Evolutionary conservation across 306 rosid genomes (phyloP).

Genomic region (Medicago ruthenica): DNA sequence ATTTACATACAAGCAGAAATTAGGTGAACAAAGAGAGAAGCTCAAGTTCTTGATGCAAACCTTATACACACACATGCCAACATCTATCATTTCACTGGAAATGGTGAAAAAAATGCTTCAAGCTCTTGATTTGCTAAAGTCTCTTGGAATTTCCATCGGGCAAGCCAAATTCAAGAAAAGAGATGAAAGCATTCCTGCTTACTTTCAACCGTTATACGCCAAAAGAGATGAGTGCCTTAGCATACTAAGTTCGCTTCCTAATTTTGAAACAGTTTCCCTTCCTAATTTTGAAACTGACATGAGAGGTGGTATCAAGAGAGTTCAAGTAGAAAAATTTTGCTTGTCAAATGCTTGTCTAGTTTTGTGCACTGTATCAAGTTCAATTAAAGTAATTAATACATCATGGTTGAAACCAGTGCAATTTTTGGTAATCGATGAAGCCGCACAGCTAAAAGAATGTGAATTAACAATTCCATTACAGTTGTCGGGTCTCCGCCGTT

Average conservation of each 20-base stretch:
- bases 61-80: slow-evolving; percentile 59
- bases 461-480: slow-evolving; percentile 64
- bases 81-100: slow-evolving; percentile 41
- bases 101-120: slow-evolving; percentile 27
- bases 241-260: slow-evolving; percentile 17
- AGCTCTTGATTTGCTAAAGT: slow-evolving; percentile 34
- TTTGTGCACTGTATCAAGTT: slow-evolving; percentile 54
- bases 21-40: slow-evolving; percentile 9
- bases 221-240: slow-evolving; percentile 28
- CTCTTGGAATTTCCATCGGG: slow-evolving; percentile 17
- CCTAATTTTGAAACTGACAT: background rate
- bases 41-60: slow-evolving; percentile 29
- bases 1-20: background rate
- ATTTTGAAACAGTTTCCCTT: background rate
- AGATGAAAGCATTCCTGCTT: slow-evolving; percentile 1
- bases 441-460: slow-evolving; percentile 67
- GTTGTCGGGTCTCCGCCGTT: slow-evolving; percentile 49
- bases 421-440: slow-evolving; percentile 61
- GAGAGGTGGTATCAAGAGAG: background rate
- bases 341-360: slow-evolving; percentile 43
- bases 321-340: background rate
- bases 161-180: background rate
- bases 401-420: background rate
- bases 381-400: slow-evolving; percentile 38
- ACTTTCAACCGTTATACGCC: background rate